These are phyloP conservation scores for Emergomyces orientalis DNA, from an alignment of 2,329 filamentous ascomycete genomes.

Conservation along the genomic window DNA sequence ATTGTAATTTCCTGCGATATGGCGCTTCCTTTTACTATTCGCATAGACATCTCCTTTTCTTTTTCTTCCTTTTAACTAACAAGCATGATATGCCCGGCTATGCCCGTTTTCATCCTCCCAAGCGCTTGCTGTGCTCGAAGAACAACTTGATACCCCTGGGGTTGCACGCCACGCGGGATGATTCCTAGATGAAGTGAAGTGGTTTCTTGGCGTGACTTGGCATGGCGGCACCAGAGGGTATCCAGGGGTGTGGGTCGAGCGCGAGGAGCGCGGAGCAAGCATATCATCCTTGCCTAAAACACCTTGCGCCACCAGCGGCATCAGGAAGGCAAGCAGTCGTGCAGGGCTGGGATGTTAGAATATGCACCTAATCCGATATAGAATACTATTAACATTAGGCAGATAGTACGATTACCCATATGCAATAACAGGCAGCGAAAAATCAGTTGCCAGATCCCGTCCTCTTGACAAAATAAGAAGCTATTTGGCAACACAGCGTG, in stretches of 20 bases:
- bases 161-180: background rate
- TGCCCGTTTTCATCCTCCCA: too few relatives aligned
- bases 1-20: background rate
- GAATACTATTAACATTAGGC: background rate
- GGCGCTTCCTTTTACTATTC: background rate
- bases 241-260: background rate
- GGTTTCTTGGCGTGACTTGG: background rate
- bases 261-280: background rate
- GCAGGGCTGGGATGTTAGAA: background rate
- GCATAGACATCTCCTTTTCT: background rate
- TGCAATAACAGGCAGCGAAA: background rate
- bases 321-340: background rate
- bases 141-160: too few relatives aligned
- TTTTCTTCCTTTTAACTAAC: background rate
- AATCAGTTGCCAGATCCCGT: too few relatives aligned
- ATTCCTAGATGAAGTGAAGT: background rate
- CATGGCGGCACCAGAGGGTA: background rate
- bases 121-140: too few relatives aligned
- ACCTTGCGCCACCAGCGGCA: background rate
- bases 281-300: background rate
- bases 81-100: background rate
- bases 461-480: too few relatives aligned
- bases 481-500: too few relatives aligned
- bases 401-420: background rate
- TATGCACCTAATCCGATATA: background rate